Evolutionary conservation across 495 filamentous ascomycete species (phyloP).

Genomic region (Evernia prunastri): DNA sequence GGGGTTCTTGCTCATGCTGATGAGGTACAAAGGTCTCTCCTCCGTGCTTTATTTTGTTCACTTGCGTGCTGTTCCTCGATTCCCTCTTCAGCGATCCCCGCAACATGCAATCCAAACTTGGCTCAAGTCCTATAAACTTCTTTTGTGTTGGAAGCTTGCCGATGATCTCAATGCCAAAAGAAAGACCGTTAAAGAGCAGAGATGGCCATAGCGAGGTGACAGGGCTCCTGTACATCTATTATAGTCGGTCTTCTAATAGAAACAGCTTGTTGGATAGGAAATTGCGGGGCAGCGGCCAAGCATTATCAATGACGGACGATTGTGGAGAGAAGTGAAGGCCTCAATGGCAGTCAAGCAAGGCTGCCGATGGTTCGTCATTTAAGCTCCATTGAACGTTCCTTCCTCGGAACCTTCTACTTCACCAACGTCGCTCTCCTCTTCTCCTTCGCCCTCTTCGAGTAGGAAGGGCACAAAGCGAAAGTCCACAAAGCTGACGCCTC

Average conservation of each 20-base stretch:
- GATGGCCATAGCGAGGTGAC: too few species aligned
- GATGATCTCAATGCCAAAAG: too few species aligned
- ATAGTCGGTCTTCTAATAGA: neutral
- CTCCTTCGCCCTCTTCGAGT: conserved; percentile 51
- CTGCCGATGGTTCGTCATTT: neutral
- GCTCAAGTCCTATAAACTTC: too few species aligned
- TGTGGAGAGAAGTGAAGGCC: neutral
- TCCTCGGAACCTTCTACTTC: conserved; percentile 28
- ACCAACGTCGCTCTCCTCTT: conserved; percentile 33
- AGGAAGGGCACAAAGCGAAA: conserved; percentile 70
- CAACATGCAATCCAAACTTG: too few species aligned
- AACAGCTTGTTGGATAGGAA: neutral
- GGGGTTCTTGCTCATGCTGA: neutral
- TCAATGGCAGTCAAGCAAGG: too few species aligned
- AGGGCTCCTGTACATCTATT: too few species aligned
- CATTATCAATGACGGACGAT: neutral
- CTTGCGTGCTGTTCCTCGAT: too few species aligned
- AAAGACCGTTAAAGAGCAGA: too few species aligned
- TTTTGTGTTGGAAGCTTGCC: too few species aligned
- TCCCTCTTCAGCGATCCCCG: too few species aligned
- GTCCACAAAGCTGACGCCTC: conserved; percentile 62
- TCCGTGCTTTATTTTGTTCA: too few species aligned
- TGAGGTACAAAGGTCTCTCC: neutral
- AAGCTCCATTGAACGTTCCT: neutral
- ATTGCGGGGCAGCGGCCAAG: neutral